These are phyloP conservation scores for Whalleya microplaca DNA, from an alignment of 2,329 filamentous ascomycete genomes.

Conservation along the genomic window DNA sequence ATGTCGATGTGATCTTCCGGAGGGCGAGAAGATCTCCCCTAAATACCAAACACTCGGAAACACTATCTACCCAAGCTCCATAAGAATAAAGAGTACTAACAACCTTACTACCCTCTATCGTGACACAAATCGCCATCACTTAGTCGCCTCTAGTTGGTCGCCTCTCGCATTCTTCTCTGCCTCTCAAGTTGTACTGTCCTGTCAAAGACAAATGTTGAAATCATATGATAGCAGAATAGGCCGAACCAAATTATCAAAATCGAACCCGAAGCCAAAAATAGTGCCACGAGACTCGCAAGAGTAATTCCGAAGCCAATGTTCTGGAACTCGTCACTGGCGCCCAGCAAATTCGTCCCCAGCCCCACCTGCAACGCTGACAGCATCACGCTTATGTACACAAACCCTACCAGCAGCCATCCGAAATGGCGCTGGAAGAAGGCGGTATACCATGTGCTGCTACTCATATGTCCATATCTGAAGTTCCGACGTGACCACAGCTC, in stretches of 20 bases:
- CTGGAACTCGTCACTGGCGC: conserved; percentile 22
- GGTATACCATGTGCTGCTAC: conserved; percentile 38
- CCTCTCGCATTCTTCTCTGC: not conserved
- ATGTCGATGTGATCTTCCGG: no score
- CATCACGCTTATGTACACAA: conserved; percentile 41
- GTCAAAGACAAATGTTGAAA: conserved; percentile 20
- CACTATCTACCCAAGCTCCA: no score
- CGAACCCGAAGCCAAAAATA: conserved; percentile 14
- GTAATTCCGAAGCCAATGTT: conserved; percentile 29
- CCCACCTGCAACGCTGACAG: conserved; percentile 44
- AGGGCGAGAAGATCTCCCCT: no score
- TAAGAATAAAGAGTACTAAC: no score
- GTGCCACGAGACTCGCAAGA: conserved; percentile 24
- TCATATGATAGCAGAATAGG: conserved; percentile 31
- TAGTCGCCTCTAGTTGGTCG: no score
- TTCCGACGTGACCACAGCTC: conserved; percentile 29
- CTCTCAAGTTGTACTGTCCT: conserved; percentile 12
- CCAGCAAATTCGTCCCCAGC: conserved; percentile 30
- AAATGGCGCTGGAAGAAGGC: conserved; percentile 43
- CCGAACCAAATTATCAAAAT: conserved; percentile 26
- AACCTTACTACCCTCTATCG: no score
- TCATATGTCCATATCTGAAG: conserved; percentile 35
- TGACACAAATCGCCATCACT: no score
- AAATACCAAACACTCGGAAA: no score
- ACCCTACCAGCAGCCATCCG: conserved; percentile 35